phyloP scores from a whole-genome alignment of 2,329 filamentous ascomycete genomes.

The Samsoniella hepiali region DNA sequence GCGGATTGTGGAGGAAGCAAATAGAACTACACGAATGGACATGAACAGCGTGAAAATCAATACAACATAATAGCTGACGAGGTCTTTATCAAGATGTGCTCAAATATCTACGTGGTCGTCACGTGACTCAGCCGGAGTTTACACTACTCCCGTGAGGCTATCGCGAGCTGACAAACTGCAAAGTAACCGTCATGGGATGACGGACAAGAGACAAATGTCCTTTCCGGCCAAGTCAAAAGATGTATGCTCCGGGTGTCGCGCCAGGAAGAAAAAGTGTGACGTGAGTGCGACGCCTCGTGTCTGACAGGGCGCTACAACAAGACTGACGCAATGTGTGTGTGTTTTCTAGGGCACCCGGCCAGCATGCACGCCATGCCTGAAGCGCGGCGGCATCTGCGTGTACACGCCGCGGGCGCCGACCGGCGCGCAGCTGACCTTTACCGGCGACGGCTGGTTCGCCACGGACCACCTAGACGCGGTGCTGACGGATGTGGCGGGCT shows the following conservation, averaged over 20 bases:
- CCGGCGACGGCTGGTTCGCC: background rate
- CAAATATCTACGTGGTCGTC: background rate
- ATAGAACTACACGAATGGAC: background rate
- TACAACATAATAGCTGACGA: background rate
- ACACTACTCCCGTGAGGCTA: slow-evolving; percentile 10
- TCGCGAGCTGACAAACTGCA: background rate
- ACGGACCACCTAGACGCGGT: background rate
- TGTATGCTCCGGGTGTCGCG: slow-evolving; percentile 27
- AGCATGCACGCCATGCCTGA: slow-evolving; percentile 23
- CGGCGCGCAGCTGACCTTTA: background rate
- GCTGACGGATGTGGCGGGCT: background rate
- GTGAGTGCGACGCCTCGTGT: slow-evolving; percentile 17
- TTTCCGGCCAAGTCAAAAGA: slow-evolving; percentile 25
- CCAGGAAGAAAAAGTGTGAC: slow-evolving; percentile 28
- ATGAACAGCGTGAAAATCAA: background rate
- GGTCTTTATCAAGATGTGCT: background rate
- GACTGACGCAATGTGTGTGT: background rate
- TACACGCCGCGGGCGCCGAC: slow-evolving; percentile 12
- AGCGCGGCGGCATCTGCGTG: slow-evolving; percentile 25
- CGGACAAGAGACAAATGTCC: slow-evolving; percentile 37
- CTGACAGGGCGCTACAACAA: too few species aligned
- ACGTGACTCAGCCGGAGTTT: background rate
- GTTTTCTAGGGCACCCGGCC: slow-evolving; percentile 21
- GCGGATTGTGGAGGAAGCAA: too few species aligned
- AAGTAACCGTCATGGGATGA: too few species aligned